Percentiles rank a stretch among this genome's conserved stretches.
These are phyloP conservation scores for Schizopora paradoxa DNA, from an alignment of 1,284 basidiomycete genomes.

Conservation along the genomic window DNA sequence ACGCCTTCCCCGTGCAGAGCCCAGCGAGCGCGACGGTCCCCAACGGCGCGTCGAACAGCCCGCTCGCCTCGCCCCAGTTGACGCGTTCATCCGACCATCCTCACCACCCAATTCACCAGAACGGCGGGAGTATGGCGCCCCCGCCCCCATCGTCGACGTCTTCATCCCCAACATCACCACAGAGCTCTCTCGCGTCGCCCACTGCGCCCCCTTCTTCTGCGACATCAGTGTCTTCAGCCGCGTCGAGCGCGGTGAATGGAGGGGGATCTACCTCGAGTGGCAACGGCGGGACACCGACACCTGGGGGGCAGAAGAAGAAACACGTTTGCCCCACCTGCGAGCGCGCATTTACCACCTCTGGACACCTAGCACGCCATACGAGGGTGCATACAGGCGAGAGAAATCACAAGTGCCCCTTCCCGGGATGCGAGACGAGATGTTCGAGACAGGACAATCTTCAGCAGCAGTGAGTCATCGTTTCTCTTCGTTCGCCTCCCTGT, in stretches of 20 bases:
- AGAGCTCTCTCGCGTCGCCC: too few species aligned
- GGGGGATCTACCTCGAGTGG: neutral
- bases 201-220: neutral
- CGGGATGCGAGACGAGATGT: conserved; percentile 76
- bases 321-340: conserved; percentile 64
- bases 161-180: too few species aligned
- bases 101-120: neutral
- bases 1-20: neutral
- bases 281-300: too few species aligned
- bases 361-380: conserved; percentile 77
- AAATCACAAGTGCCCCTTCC: conserved; percentile 78
- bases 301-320: conserved; percentile 27
- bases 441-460: conserved; percentile 78
- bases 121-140: neutral
- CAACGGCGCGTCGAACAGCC: neutral
- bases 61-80: conserved; percentile 1
- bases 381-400: conserved; percentile 79
- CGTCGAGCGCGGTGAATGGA: neutral
- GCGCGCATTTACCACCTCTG: conserved; percentile 75
- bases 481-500: too few species aligned
- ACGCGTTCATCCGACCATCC: neutral
- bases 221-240: neutral
- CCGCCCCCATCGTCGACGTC: neutral
- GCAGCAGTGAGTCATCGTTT: conserved; percentile 60
- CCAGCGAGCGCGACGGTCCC: neutral